phyloP scores from a whole-genome alignment of 768 basidiomycete species.

The Mycena alexandri region DNA sequence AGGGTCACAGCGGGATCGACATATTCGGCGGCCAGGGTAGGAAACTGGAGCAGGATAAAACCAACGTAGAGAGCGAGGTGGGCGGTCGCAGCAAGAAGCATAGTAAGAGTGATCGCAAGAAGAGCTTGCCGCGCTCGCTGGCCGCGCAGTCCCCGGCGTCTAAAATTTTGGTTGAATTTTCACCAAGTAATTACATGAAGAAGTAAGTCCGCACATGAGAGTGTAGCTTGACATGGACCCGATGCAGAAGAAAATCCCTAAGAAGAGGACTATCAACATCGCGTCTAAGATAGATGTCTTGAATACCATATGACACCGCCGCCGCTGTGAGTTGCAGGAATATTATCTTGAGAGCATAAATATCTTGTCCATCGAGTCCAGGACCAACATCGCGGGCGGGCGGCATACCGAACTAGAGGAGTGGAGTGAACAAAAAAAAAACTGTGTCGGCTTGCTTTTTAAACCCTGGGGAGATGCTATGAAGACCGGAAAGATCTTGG shows the following conservation, averaged over 20 bases:
- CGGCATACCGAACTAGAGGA: slow-evolving; percentile 8
- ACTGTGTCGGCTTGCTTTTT: neutral
- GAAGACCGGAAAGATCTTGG: neutral
- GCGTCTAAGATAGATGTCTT: neutral
- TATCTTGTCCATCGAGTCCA: slow-evolving; percentile 35
- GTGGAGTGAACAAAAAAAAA: neutral
- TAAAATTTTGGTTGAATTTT: neutral
- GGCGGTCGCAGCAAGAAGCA: slow-evolving; percentile 30
- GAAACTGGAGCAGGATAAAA: slow-evolving; percentile 24
- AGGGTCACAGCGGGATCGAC: slow-evolving; percentile 15
- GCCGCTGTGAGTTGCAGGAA: slow-evolving; percentile 17
- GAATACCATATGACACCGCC: slow-evolving; percentile 31
- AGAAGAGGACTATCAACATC: neutral
- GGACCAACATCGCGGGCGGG: slow-evolving; percentile 31
- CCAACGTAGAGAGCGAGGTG: slow-evolving; percentile 31
- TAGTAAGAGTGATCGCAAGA: slow-evolving; percentile 19
- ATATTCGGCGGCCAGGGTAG: slow-evolving; percentile 28
- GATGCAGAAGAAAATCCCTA: slow-evolving; percentile 26
- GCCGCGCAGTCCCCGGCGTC: slow-evolving; percentile 29
- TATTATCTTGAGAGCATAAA: slow-evolving; percentile 31
- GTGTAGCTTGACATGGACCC: slow-evolving; percentile 28
- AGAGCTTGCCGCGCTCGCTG: slow-evolving; percentile 28
- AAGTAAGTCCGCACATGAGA: slow-evolving; percentile 20
- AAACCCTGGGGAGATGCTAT: slow-evolving; percentile 6
- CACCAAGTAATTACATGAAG: neutral